phyloP scores from a whole-genome alignment of 108 stramenopile genomes.

The Cyclotella distinguenda region DNA sequence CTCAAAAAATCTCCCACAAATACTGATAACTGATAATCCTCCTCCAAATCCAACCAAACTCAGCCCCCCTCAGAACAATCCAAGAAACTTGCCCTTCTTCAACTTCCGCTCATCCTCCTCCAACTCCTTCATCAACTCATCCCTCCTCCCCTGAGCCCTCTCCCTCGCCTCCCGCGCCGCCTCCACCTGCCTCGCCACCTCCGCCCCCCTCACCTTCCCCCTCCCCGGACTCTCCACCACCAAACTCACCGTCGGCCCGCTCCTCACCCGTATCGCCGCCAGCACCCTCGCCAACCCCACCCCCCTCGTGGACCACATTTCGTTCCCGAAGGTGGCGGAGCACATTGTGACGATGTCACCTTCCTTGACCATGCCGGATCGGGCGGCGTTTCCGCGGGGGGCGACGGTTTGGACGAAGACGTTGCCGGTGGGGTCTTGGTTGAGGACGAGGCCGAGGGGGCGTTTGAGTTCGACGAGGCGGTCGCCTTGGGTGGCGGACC shows the following conservation, averaged over 20 bases:
- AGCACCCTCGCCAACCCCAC: conserved; percentile 87
- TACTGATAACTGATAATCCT: neutral
- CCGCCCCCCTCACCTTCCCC: conserved; percentile 59
- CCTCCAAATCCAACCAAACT: neutral
- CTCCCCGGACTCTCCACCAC: conserved; percentile 70
- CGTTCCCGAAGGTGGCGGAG: conserved; percentile 93
- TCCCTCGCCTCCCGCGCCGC: conserved; percentile 67
- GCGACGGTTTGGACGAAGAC: conserved; percentile 90
- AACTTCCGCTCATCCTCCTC: conserved; percentile 78
- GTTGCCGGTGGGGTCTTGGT: conserved; percentile 87
- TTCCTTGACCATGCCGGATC: conserved; percentile 81
- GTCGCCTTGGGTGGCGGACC: conserved; percentile 69
- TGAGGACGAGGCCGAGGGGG: conserved; percentile 91
- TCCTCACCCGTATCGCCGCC: conserved; percentile 88
- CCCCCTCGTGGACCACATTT: conserved; percentile 92
- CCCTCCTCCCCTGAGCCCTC: conserved; percentile 82
- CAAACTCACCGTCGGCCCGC: conserved; percentile 78
- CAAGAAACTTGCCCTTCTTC: conserved; percentile 87
- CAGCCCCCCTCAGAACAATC: conserved; percentile 62
- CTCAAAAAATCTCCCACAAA: neutral
- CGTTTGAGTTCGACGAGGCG: conserved; percentile 87
- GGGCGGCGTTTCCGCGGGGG: conserved; percentile 90
- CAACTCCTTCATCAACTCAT: conserved; percentile 67
- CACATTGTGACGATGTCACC: conserved; percentile 94
- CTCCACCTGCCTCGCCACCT: conserved; percentile 65